Conservation (phyloP, 23 red algal species). For the Gracilaria domingensis region DNA sequence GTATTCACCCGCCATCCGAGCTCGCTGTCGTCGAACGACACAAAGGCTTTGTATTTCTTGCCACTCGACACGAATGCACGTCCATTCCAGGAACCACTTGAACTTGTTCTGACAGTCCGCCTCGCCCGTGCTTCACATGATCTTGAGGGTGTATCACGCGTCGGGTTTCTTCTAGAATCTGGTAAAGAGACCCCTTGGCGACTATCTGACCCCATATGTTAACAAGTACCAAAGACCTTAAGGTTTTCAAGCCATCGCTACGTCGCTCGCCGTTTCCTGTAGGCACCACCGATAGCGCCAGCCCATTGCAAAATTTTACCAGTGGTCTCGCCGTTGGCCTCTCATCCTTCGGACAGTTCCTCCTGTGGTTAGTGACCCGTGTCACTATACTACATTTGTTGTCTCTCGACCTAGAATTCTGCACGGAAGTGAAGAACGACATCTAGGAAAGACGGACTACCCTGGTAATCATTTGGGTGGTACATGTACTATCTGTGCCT, state of each 20-base stretch:
- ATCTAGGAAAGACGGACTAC: too few species aligned
- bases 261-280: constrained; percentile 7
- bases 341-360: not conserved
- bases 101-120: constrained; percentile 76
- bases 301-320: constrained; percentile 12
- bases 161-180: constrained; percentile 43
- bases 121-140: constrained; percentile 72
- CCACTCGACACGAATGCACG: too few species aligned
- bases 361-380: not conserved
- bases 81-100: constrained; percentile 51
- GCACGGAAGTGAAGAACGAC: too few species aligned
- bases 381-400: too few species aligned
- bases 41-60: constrained; percentile 49
- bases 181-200: constrained; percentile 13
- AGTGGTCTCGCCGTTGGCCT: constrained; percentile 15
- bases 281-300: not conserved
- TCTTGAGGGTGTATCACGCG: constrained; percentile 57
- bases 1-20: constrained; percentile 86
- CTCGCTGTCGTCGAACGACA: constrained; percentile 74
- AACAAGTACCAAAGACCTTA: not conserved
- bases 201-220: not conserved
- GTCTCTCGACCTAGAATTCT: too few species aligned
- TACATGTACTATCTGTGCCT: too few species aligned
- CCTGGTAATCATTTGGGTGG: too few species aligned
- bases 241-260: constrained; percentile 1